Percentiles rank a stretch among this genome's conserved stretches.
phyloP scores from a whole-genome alignment of 176 grass and related monocot genomes.

The Puccinellia tenuiflora region DNA sequence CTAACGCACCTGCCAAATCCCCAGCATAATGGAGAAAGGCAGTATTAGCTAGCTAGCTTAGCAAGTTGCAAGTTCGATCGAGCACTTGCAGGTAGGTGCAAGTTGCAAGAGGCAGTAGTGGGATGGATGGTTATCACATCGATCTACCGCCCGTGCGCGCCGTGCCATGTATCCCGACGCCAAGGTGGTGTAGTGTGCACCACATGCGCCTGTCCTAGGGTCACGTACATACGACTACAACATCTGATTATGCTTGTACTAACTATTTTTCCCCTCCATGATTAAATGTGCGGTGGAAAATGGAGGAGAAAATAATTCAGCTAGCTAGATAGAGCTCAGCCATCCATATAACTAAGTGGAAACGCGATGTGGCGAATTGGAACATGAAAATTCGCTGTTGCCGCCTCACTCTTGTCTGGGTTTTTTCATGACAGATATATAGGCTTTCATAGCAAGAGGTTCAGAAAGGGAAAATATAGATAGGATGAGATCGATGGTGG shows the following conservation, averaged over 20 bases:
- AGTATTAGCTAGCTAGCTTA: not conserved
- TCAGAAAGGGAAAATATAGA: not conserved
- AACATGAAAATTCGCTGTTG: not conserved
- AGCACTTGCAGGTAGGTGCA: not conserved
- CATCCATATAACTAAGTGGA: not conserved
- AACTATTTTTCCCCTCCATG: not conserved
- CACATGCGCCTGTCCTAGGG: constrained; percentile 4
- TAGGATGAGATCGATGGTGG: not conserved
- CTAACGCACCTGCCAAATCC: not conserved
- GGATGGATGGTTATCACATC: not conserved
- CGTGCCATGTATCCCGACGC: not conserved
- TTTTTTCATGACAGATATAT: constrained; percentile 14
- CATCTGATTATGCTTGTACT: not conserved
- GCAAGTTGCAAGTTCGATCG: not conserved
- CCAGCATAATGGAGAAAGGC: constrained; percentile 3
- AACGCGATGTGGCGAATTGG: constrained; percentile 22
- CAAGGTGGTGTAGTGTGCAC: not conserved
- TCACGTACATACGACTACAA: not conserved
- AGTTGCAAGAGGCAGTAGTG: not conserved
- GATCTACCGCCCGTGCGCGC: not conserved
- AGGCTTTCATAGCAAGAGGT: not conserved
- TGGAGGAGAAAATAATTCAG: not conserved
- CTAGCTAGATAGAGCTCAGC: not conserved
- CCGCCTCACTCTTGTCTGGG: not conserved
- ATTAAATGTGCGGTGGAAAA: not conserved